Percentiles rank a stretch among this genome's conserved stretches.
These are phyloP conservation scores for Colletotrichum tropicale DNA, from an alignment of 2,329 filamentous ascomycete species.

Conservation along the genomic window DNA sequence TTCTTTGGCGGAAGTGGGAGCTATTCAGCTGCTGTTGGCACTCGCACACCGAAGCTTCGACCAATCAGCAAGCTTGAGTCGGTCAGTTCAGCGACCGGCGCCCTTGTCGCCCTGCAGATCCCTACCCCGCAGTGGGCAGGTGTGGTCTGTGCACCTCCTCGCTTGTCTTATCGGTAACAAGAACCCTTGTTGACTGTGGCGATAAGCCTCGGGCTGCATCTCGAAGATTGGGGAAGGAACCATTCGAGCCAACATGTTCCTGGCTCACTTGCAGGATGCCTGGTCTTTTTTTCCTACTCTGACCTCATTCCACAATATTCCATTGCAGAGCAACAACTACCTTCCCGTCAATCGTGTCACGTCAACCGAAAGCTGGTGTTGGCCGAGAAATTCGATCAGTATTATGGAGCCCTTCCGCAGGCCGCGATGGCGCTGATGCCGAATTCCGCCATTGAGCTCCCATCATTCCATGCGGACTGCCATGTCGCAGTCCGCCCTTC, in stretches of 20 bases:
- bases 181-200: background rate
- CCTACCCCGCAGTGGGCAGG: background rate
- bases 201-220: background rate
- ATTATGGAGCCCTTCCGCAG: background rate
- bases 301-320: background rate
- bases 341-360: background rate
- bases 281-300: background rate
- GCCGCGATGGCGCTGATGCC: background rate
- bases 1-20: background rate
- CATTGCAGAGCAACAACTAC: accelerated
- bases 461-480: background rate
- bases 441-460: background rate
- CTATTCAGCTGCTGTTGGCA: background rate
- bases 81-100: background rate
- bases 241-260: background rate
- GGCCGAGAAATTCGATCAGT: background rate
- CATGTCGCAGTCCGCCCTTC: background rate
- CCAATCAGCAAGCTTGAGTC: conserved; percentile 9
- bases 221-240: background rate
- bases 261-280: background rate
- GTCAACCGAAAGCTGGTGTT: background rate
- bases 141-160: background rate
- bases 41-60: background rate
- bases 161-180: background rate
- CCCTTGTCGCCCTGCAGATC: background rate